Evolutionary conservation across 2,329 filamentous ascomycete species (phyloP).

Genomic region (Cladophialophora yegresii): DNA sequence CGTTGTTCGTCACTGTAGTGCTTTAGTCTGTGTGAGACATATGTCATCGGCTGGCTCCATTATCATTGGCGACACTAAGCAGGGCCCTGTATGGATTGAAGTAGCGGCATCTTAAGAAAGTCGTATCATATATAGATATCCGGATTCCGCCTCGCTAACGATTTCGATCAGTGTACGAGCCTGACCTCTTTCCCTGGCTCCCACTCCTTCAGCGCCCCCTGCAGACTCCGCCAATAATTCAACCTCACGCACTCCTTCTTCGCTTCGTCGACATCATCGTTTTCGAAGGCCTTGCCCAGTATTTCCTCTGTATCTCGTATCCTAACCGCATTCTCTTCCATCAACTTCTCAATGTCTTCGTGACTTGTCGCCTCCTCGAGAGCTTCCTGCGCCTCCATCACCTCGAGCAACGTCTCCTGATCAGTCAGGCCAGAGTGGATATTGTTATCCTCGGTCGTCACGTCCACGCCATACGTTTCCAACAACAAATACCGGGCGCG

Average conservation of each 20-base stretch:
- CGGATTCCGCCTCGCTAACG: neutral
- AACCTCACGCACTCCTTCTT: constrained; percentile 72
- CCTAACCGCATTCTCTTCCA: constrained; percentile 66
- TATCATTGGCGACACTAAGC: neutral
- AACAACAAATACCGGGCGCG: constrained; percentile 85
- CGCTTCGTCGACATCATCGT: constrained; percentile 67
- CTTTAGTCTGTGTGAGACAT: neutral
- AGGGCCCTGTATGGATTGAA: neutral
- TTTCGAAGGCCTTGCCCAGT: constrained; percentile 66
- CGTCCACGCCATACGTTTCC: constrained; percentile 68
- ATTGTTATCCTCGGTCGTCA: constrained; percentile 72
- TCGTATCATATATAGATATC: neutral
- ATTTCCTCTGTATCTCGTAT: constrained; percentile 64
- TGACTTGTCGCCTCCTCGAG: constrained; percentile 64
- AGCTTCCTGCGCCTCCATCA: constrained; percentile 76
- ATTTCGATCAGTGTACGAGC: constrained; percentile 53
- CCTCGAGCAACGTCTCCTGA: constrained; percentile 75
- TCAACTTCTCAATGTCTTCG: constrained; percentile 65
- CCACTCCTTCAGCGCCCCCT: constrained; percentile 78
- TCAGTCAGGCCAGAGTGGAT: constrained; percentile 63
- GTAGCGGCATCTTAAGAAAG: neutral
- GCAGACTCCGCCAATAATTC: constrained; percentile 88
- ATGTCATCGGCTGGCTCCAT: neutral
- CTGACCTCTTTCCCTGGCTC: constrained; percentile 70
- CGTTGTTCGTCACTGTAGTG: neutral